Conservation (phyloP, 2,329 filamentous ascomycete species). For the Ascochyta clinopodiicola region DNA sequence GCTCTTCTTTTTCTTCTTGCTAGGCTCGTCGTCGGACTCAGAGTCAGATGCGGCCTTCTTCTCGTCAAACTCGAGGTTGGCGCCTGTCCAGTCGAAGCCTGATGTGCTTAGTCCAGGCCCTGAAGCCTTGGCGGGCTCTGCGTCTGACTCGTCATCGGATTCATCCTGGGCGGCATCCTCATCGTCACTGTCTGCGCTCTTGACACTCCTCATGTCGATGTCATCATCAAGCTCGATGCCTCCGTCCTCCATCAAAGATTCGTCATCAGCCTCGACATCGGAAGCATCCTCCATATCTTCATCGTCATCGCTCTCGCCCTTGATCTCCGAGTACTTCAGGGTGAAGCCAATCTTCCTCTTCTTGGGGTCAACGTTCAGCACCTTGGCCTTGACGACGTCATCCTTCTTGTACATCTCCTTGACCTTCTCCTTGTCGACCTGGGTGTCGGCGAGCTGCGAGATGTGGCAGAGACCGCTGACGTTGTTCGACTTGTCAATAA, state of each 20-base stretch:
- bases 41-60: slow-evolving; percentile 61
- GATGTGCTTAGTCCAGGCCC: slow-evolving; percentile 69
- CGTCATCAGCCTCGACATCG: slow-evolving; percentile 29
- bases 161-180: slow-evolving; percentile 45
- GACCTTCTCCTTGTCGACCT: slow-evolving; percentile 85
- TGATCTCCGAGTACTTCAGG: slow-evolving; percentile 91
- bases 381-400: slow-evolving; percentile 89
- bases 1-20: slow-evolving; percentile 71
- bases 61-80: slow-evolving; percentile 60
- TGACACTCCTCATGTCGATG: slow-evolving; percentile 55
- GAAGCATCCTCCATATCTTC: slow-evolving; percentile 50
- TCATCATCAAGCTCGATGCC: slow-evolving; percentile 49
- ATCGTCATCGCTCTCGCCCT: slow-evolving; percentile 57
- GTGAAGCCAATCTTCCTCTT: slow-evolving; percentile 86
- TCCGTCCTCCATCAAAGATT: slow-evolving; percentile 52
- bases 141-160: slow-evolving; percentile 42
- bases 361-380: slow-evolving; percentile 77
- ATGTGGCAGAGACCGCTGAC: slow-evolving; percentile 93
- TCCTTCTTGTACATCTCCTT: slow-evolving; percentile 87
- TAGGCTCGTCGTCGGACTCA: slow-evolving; percentile 58
- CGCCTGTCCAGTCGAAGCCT: slow-evolving; percentile 88
- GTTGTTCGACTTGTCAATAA: slow-evolving; percentile 84
- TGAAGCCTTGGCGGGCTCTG: slow-evolving; percentile 28
- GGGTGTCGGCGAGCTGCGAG: slow-evolving; percentile 86
- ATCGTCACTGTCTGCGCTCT: slow-evolving; percentile 47